Evolutionary conservation across 2,329 filamentous ascomycete species (phyloP), one percentile per base, ranked within the genome.

Genomic region (Tolypocladium ophioglossoides): DNA sequence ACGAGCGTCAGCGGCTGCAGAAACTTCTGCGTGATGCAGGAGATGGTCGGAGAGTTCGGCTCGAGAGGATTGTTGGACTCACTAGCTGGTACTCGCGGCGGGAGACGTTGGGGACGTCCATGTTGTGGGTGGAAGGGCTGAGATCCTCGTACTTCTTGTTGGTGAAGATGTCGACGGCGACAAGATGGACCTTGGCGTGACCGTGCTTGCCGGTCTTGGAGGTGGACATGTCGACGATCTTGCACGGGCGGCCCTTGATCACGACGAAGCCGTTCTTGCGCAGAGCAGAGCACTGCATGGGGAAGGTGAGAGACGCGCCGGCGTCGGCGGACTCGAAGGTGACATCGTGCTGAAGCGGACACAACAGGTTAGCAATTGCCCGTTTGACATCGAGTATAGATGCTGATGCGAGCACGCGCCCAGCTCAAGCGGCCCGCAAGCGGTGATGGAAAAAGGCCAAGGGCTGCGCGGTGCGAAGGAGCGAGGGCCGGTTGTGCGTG

Each of bases 131-230:
- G 73, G 94, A 99, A 66, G 94, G 94, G 77, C 86, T 96, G 61
- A 99, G 85, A 80, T 99, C 95, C 82, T 99, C 94, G 64, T 96
- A 84, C 86, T 99, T 99, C 89, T 96, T 99, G 84, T 83, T 83
- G 64, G 91, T 99, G 87, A 99, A 99, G 82, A 99, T 97, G 76
- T 99, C 94, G 74, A 95, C 85, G 72, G 91, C 94, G 70, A 96
- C 87, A 68, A 99, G 80, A 80, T 99, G 92, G 75, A 99, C 94
- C 87, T 99, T 99, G 79, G 94, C 94, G 89, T 99, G 95, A 77
- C 94, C 94, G 88, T 99, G 94, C 90, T 99, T 99, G 79, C 94
- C 94, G 66, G 94, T 99, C 91, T 99, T 99, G 76, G 94, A 99
- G 81, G 94, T 99, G 66, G 91, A 96, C 95, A 99, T 99, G 73